Base-by-base conservation (phyloP, 2,329 filamentous ascomycete genomes). In the Diaporthe sp. region DNA sequence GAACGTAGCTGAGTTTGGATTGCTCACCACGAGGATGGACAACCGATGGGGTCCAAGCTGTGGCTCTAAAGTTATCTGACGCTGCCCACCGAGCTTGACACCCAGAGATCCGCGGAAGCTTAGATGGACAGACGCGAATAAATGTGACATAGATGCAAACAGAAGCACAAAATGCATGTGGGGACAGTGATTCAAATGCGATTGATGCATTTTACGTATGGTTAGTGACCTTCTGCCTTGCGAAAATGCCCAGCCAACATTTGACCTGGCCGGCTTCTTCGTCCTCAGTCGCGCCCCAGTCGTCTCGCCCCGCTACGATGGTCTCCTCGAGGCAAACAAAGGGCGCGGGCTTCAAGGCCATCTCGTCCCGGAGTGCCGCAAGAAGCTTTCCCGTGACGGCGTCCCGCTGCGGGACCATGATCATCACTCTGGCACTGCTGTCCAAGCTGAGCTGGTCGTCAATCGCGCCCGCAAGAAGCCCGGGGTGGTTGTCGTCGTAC, bases 401-500 rank as follows among this genome's bases (percentile, higher is more conserved):
- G 76, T 96, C 93, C 50, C 97, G 88, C 71, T 95, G 86, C 0
- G 96, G 96, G 56, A 97, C 91, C 85, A 97, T 96, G 58, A 97
- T 85, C 15, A 98, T 87, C 1, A 93, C 93, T 47, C 93, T 88
- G 2, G 94, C 90, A 37, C 88, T 84, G 0, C 82, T 72, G 4
- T 86, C 86, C 19, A 86, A 83, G 12, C 88, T 88, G 15, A 98
- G 86, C 83, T 95, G 94, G 51, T 88, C 84, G 13, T 87, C 83
- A 58, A 98, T 92, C 19, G 94, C 92, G 19, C 91, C 86, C 0
- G 92, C 91, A 30, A 98, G 88, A 79, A 97, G 90, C 4, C 82
- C 84, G 0, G 96, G 95, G 80, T 98, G 97, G 5, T 94, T 89
- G 65, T 95, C 89, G 59, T 96, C 95, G 83, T 98, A 98, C 27